Base-by-base conservation (phyloP, 345 rosid species). In the Luvunga scandens region DNA sequence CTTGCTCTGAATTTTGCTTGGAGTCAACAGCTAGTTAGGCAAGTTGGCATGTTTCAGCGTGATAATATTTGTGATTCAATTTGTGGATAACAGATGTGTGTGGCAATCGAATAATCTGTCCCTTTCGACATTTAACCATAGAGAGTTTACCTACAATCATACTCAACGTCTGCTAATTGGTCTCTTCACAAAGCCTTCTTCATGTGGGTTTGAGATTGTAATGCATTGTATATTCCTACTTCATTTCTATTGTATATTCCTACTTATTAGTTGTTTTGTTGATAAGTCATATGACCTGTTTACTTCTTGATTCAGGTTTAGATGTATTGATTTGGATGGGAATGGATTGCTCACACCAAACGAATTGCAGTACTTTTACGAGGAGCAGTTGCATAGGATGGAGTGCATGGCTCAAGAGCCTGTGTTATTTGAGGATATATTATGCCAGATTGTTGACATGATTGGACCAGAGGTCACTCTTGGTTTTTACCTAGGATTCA, bases 401-500 rank as follows among this genome's bases (percentile, higher is more conserved):
- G 98, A 95, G 76, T 95, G 98, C 86, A 91, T 95, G 98, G 93
- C 95, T 5, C 98, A 95, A 81, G 98, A 95, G 81, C 95, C 97
- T 5, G 98, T 95, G 67, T 85, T 95, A 31, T 93, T 93, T 86
- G 98, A 95, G 86, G 98, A 95, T 84, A 92, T 95, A 77, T 79
- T 95, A 45, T 95, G 98, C 86, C 98, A 95, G 85, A 88, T 95
- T 86, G 86, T 93, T 69, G 98, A 95, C 82, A 95, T 95, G 98
- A 86, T 93, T 80, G 89, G 90, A 80, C 97, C 98, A 19, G 91
- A 93, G 91, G 98, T 95, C 73, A 76, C 72, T 24, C 72, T 67
- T 67, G 79, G 72, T 76, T 76, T 70, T 66, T 55, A 66, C 65
- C 39, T 45, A 76, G 12, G 34, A 66, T 65, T 77, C 57, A 69